phyloP scores from a whole-genome alignment of 1,139 yeast genomes.

The Geotrichum cucujoidarum region DNA sequence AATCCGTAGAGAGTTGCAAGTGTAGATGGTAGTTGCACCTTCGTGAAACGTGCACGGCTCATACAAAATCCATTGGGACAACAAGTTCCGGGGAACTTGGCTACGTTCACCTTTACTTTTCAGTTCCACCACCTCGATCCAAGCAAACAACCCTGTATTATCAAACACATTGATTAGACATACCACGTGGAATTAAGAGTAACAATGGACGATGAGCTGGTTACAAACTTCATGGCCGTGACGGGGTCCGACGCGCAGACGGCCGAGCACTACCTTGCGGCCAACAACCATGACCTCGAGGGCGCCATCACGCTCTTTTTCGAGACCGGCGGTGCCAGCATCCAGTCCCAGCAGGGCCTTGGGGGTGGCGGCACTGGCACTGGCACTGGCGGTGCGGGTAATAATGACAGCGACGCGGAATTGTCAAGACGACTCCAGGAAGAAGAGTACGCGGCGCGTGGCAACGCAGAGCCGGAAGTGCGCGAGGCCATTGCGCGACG shows the following conservation, averaged over 20 bases:
- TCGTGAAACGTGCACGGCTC: too few relatives aligned
- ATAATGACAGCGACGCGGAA: conserved; percentile 51
- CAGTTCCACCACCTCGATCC: too few relatives aligned
- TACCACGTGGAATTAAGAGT: too few relatives aligned
- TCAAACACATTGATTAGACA: too few relatives aligned
- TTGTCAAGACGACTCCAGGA: conserved; percentile 60
- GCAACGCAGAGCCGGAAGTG: conserved; percentile 44
- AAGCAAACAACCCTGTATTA: too few relatives aligned
- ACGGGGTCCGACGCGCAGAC: conserved; percentile 68
- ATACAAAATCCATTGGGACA: too few relatives aligned
- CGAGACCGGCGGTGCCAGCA: conserved; percentile 57
- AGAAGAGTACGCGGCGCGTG: conserved; percentile 41
- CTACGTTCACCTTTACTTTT: neutral
- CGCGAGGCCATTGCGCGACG: conserved; percentile 75
- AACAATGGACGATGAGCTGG: conserved; percentile 47
- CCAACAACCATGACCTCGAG: conserved; percentile 74
- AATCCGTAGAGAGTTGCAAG: too few relatives aligned
- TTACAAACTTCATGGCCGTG: conserved; percentile 75
- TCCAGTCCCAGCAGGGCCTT: conserved; percentile 32
- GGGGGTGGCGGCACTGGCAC: neutral
- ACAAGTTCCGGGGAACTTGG: neutral
- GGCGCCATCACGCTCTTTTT: conserved; percentile 78
- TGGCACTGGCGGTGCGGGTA: conserved; percentile 17
- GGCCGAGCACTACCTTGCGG: conserved; percentile 74
- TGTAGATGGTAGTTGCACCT: too few relatives aligned